Base-by-base conservation (phyloP, 2,329 filamentous ascomycete genomes). In the Davidsoniella eucalypti region DNA sequence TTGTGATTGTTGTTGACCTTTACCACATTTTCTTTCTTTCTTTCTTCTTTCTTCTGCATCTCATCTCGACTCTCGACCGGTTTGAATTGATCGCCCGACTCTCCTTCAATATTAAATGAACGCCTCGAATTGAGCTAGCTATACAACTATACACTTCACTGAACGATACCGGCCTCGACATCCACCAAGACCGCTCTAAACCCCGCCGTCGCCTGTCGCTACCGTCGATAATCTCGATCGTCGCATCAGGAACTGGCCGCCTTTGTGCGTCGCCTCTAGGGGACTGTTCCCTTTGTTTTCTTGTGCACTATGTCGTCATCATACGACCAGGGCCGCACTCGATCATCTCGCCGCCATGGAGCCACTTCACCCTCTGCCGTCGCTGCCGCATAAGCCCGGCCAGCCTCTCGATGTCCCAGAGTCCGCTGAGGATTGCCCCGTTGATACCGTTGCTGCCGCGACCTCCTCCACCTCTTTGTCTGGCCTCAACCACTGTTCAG, bases 331-430 rank as follows among this genome's bases (percentile, higher is more conserved):
- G 48, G 49, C 43, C 52, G 52, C 44, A 53, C 44, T 44, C 39
- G 48, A 47, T 53, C 48, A 38, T 50, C 49, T 51, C 52, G 49
- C 52, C 48, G 52, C 37, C 51, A 53, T 48, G 37, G 16, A 47
- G 36, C 52, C 45, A 56, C 55, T 47, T 54, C 48, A 26, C 51
- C 53, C 47, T 53, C 47, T n/a, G 44, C 52, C 42, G 52, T 53
- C 47, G 50, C 51, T 38, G 41, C 51, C 43, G 49, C 46, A 53
- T 56, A 54, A 52, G 48, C 38, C 51, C 26, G 51, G 43, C 53
- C 44, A 53, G 54, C 37, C 52, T 49, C 42, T 52, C 45, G 41
- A 47, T 23, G 40, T 46, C 48, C 44, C 47, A 17, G 47, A 47
- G 10, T 16, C 23, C 8, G 44, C 25, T 33, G 42, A 51, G 37